Evolutionary conservation across 2,329 filamentous ascomycete species (phyloP), one percentile per base, ranked within the genome.

Genomic region (Fusarium pilosicola): DNA sequence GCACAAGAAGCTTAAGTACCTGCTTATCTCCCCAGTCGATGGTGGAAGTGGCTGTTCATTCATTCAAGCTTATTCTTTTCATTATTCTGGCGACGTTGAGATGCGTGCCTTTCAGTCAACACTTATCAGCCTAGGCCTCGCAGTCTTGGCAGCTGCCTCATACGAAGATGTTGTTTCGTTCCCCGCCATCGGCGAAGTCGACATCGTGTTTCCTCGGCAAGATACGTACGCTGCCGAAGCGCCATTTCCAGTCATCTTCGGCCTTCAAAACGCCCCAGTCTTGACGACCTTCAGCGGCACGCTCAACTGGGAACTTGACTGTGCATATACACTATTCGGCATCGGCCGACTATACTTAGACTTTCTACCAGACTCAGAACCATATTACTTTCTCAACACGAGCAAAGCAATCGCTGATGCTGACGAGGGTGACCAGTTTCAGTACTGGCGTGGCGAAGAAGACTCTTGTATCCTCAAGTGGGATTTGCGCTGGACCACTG

Each of bases 191-290:
- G 70, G 70, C 28, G 70, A 73, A 49, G 42, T 73, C 28, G 70
- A 70, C 41, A 12, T 73, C 36, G 65, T 73, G 8, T 73, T 73
- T n/a, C 70, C 65, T 20, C 56, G 42, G 10, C 26, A 73, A n/a
- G 70, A 70, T 22, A 70, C 70, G 12, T 73, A 73, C 39, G 70
- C 65, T 13, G 65, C 34, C 14, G 70, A 73, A 49, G 70, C 70
- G 2, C 69, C 70, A 5, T 73, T 73, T 14, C 70, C 55, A 5
- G 48, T 73, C 24, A 73, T 73, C 13, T 73, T 73, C 24, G 70
- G 69, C 20, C 67, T 70, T 18, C 65, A 73, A 52, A 73, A 73
- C 17, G 59, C 70, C 5, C 60, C 70, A 18, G 65, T 60, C 20
- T 54, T 73, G 34, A 60, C 59, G 12, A 70, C 70, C 6, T 73